These are phyloP conservation scores for Radiomyces spectabilis DNA, from an alignment of 192 early-diverging fungal species.

Conservation along the genomic window DNA sequence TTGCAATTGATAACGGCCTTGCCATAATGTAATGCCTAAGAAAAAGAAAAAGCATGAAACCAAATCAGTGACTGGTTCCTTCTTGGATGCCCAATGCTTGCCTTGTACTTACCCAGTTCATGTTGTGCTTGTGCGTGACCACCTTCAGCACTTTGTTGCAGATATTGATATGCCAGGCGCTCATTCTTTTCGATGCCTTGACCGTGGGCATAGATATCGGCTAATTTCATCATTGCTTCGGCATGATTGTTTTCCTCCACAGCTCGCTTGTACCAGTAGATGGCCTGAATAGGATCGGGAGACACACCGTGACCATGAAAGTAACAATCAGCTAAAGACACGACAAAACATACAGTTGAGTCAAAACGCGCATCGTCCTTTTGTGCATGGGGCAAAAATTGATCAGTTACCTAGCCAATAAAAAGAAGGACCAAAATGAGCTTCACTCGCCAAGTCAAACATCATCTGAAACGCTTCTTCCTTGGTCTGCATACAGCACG, in stretches of 20 bases:
- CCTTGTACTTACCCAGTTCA: slow-evolving; percentile 2
- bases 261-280: slow-evolving; percentile 14
- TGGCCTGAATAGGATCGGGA: slow-evolving; percentile 5
- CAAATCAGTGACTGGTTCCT: too few relatives aligned
- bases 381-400: too few relatives aligned
- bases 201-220: not conserved
- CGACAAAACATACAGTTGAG: not conserved
- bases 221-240: not conserved
- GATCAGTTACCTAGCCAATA: slow-evolving; percentile 10
- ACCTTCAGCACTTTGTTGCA: not conserved
- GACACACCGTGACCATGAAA: slow-evolving; percentile 11
- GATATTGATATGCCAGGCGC: not conserved
- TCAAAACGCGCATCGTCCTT: too few relatives aligned
- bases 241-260: not conserved
- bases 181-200: not conserved
- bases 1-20: not conserved
- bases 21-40: slow-evolving; percentile 3
- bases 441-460: not conserved
- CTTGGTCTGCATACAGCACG: not conserved
- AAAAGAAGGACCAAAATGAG: not conserved
- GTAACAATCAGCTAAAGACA: slow-evolving; percentile 19
- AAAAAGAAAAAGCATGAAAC: not conserved
- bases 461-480: slow-evolving; percentile 1
- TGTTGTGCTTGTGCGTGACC: not conserved
- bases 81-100: too few relatives aligned